phyloP scores from a whole-genome alignment of 2,329 filamentous ascomycete species.

The Exophiala alcalophila region DNA sequence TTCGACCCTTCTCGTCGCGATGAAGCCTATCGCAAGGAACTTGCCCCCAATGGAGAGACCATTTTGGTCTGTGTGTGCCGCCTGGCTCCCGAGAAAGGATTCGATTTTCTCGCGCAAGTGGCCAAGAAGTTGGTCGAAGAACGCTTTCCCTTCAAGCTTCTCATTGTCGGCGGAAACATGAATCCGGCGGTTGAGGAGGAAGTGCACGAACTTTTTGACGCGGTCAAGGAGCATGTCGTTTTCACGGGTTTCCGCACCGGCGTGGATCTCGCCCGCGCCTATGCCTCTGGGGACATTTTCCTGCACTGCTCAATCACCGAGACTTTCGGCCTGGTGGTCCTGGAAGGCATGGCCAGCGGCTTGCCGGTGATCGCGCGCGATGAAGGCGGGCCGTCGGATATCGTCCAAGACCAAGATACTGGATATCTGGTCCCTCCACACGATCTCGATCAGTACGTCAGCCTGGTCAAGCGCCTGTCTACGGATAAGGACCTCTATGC shows the following conservation, averaged over 20 bases:
- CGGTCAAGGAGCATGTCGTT: conserved; percentile 56
- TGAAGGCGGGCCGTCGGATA: conserved; percentile 67
- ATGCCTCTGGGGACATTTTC: conserved; percentile 67
- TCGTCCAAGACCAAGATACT: conserved; percentile 57
- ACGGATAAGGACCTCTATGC: conserved; percentile 45
- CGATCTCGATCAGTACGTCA: conserved; percentile 60
- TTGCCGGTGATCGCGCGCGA: conserved; percentile 67
- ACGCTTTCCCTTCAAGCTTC: conserved; percentile 59
- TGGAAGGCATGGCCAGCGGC: conserved; percentile 69
- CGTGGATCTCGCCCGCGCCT: conserved; percentile 60
- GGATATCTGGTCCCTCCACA: conserved; percentile 60
- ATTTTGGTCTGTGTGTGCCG: conserved; percentile 66
- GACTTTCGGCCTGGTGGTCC: conserved; percentile 67
- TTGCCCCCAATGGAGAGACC: conserved; percentile 62
- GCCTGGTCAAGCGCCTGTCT: conserved; percentile 51
- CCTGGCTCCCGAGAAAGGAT: conserved; percentile 68
- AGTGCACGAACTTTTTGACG: conserved; percentile 58
- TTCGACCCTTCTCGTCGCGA: conserved; percentile 58
- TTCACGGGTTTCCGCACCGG: conserved; percentile 66
- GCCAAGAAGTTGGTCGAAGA: conserved; percentile 52
- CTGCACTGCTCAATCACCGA: conserved; percentile 69
- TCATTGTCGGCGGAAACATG: conserved; percentile 66
- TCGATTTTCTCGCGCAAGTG: conserved; percentile 62
- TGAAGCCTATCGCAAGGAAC: conserved; percentile 50
- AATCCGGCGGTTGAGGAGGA: conserved; percentile 61